These are phyloP conservation scores for Floccularia luteovirens DNA, from an alignment of 768 basidiomycete species.

Conservation along the genomic window DNA sequence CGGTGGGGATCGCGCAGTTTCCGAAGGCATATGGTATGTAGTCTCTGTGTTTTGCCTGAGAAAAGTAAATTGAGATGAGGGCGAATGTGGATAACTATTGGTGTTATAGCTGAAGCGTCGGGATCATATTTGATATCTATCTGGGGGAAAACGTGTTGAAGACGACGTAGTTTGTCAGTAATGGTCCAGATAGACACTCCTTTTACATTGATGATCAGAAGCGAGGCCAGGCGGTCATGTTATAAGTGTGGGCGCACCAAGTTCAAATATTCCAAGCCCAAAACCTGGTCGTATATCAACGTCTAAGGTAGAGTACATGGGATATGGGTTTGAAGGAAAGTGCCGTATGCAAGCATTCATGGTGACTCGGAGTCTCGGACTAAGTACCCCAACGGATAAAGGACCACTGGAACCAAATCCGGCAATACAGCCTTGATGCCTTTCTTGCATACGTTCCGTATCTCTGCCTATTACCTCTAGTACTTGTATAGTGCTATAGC, in stretches of 20 bases:
- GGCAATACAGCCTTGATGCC: too few species aligned
- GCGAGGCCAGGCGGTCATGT: neutral
- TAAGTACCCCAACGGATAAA: too few species aligned
- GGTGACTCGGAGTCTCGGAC: conserved; percentile 1
- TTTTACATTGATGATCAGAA: conserved; percentile 14
- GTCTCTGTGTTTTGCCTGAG: conserved; percentile 68
- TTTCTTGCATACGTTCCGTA: too few species aligned
- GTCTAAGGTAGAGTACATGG: conserved; percentile 65
- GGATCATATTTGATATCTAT: conserved; percentile 81
- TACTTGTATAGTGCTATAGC: too few species aligned
- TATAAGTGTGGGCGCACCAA: too few species aligned
- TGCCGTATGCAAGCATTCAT: neutral
- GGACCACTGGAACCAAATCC: too few species aligned
- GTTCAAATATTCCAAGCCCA: conserved; percentile 56
- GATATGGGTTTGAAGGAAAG: neutral
- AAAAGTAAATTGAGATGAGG: conserved; percentile 85
- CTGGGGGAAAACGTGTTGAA: conserved; percentile 68
- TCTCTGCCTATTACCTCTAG: too few species aligned
- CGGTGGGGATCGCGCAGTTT: conserved; percentile 61
- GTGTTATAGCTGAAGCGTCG: conserved; percentile 60
- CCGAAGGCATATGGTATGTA: conserved; percentile 71
- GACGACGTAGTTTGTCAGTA: conserved; percentile 56
- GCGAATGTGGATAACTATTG: conserved; percentile 69
- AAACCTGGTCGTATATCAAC: conserved; percentile 57
- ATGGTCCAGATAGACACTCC: conserved; percentile 77